A percentile compares a stretch with the other conserved stretches of the same genome.
These are phyloP conservation scores for Komagataella pseudopastoris DNA, from an alignment of 805 yeast species.

Conservation along the genomic window DNA sequence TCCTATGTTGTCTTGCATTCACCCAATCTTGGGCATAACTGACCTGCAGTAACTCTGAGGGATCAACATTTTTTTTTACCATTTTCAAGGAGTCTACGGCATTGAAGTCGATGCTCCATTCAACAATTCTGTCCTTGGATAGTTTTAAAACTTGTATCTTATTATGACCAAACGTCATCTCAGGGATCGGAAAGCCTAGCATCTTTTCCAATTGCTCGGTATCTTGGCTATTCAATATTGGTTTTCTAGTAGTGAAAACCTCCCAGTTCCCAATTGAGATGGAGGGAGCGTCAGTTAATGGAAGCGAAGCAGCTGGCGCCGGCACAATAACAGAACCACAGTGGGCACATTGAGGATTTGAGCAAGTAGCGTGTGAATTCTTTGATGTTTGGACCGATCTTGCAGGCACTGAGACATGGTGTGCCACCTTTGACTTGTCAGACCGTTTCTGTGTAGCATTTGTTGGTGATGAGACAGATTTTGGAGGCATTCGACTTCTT, in stretches of 20 bases:
- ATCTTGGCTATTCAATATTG: slow-evolving; percentile 65
- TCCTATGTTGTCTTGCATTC: slow-evolving; percentile 19
- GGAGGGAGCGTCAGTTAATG: slow-evolving; percentile 54
- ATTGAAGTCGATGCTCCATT: slow-evolving; percentile 39
- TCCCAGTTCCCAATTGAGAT: slow-evolving; percentile 65
- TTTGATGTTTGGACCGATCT: background rate
- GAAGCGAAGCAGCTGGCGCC: slow-evolving; percentile 53
- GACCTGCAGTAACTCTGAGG: slow-evolving; percentile 40
- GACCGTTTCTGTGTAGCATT: background rate
- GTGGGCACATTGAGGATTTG: slow-evolving; percentile 30
- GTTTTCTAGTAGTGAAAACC: slow-evolving; percentile 55
- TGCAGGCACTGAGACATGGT: slow-evolving; percentile 8
- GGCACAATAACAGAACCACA: slow-evolving; percentile 75
- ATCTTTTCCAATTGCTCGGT: slow-evolving; percentile 52
- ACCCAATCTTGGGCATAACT: slow-evolving; percentile 85
- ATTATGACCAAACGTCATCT: slow-evolving; percentile 92
- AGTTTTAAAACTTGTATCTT: slow-evolving; percentile 31
- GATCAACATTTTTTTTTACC: slow-evolving; percentile 34
- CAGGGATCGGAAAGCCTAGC: slow-evolving; percentile 79
- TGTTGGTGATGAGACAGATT: background rate
- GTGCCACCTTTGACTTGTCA: background rate
- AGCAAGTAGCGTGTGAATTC: slow-evolving; percentile 3
- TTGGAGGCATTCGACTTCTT: slow-evolving; percentile 21
- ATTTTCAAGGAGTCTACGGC: slow-evolving; percentile 61
- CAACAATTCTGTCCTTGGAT: slow-evolving; percentile 21